Percentiles rank a stretch among this genome's conserved stretches.
Conservation (phyloP, 257 asterid species). For the Plectranthus barbatus region DNA sequence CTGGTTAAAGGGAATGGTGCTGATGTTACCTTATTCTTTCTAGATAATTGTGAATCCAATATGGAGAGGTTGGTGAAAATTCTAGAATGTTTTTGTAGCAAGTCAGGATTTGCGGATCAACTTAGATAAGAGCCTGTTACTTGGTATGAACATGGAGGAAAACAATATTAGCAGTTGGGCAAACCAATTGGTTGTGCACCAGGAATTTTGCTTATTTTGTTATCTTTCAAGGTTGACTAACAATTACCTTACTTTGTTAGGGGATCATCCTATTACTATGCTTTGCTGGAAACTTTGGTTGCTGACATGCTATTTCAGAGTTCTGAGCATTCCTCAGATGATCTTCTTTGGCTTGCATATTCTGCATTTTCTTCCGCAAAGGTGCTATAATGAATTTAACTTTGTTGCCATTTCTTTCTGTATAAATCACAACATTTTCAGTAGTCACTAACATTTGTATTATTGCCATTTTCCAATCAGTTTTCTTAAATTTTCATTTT, state of each 20-base stretch:
- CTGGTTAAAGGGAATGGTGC: no score
- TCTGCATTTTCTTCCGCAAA: conserved; percentile 63
- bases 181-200: no score
- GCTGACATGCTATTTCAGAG: conserved; percentile 80
- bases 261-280: conserved; percentile 56
- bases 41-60: no score
- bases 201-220: no score
- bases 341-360: conserved; percentile 86
- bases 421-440: not conserved
- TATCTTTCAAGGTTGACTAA: conserved; percentile 21
- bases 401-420: not conserved
- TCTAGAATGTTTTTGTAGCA: no score
- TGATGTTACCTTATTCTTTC: no score
- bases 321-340: conserved; percentile 73
- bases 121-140: no score
- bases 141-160: no score
- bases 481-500: not conserved
- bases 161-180: no score
- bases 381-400: conserved; percentile 35
- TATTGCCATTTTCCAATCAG: not conserved
- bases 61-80: no score
- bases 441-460: not conserved
- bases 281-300: conserved; percentile 59
- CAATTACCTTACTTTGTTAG: conserved; percentile 37
- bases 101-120: no score